Evolutionary conservation across 1,139 yeast species (phyloP).

Genomic region (Yamadazyma diospyri): DNA sequence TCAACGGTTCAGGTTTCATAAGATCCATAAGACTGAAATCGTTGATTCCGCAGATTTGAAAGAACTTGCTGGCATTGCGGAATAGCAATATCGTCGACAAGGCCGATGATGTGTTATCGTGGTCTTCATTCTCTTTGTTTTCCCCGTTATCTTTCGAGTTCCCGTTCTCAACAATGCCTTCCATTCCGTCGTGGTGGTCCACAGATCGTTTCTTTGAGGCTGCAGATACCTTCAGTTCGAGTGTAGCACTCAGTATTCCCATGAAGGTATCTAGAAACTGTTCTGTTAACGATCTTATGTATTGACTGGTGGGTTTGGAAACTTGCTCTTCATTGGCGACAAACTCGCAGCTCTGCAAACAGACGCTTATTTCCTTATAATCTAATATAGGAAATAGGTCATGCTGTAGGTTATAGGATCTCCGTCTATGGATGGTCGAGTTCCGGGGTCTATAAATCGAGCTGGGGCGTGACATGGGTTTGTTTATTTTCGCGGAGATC

Average conservation of each 20-base stretch:
- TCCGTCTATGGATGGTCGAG: slow-evolving; percentile 14
- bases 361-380: slow-evolving; percentile 56
- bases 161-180: background rate
- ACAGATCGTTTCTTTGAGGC: slow-evolving; percentile 5
- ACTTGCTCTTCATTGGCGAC: slow-evolving; percentile 62
- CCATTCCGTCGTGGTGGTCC: slow-evolving; percentile 3
- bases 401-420: slow-evolving; percentile 13
- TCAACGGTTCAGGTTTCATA: slow-evolving; percentile 59
- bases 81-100: slow-evolving; percentile 52
- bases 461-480: slow-evolving; percentile 16
- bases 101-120: slow-evolving; percentile 25
- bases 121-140: slow-evolving; percentile 7
- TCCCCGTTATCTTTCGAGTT: slow-evolving; percentile 8
- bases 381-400: slow-evolving; percentile 67
- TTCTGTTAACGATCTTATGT: slow-evolving; percentile 59
- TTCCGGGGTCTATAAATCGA: slow-evolving; percentile 14
- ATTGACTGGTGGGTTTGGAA: slow-evolving; percentile 61
- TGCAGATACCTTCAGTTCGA: slow-evolving; percentile 23
- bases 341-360: slow-evolving; percentile 63
- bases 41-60: slow-evolving; percentile 69
- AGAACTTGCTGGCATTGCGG: slow-evolving; percentile 57
- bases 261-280: slow-evolving; percentile 70
- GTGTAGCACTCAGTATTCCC: slow-evolving; percentile 51
- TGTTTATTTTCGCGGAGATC: slow-evolving; percentile 7
- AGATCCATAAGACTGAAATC: slow-evolving; percentile 75